Conservation (phyloP, 1,139 yeast genomes). For the Protomyces inundatus region DNA sequence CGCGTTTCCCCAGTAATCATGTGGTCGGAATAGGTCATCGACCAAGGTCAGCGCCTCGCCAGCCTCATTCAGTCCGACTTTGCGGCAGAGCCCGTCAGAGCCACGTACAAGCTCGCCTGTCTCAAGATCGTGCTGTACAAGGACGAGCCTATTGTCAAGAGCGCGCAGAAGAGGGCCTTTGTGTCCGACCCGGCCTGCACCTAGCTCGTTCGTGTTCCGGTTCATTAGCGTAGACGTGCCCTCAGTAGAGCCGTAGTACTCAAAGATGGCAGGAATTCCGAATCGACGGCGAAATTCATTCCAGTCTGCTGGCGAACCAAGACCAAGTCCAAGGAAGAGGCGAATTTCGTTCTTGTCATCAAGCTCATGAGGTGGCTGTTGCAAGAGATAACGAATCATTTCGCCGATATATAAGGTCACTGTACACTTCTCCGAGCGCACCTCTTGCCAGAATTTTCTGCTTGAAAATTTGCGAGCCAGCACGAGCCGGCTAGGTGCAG, state of each 20-base stretch:
- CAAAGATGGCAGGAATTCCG: constrained; percentile 70
- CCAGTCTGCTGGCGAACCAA: constrained; percentile 91
- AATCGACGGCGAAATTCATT: constrained; percentile 67
- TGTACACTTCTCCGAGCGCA: constrained; percentile 68
- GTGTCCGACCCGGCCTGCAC: constrained; percentile 82
- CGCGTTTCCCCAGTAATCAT: constrained; percentile 75
- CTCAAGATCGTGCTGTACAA: neutral
- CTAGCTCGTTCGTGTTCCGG: constrained; percentile 70
- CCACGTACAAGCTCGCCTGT: neutral
- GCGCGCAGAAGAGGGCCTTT: constrained; percentile 62
- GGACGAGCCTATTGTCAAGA: neutral
- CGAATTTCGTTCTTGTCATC: constrained; percentile 61
- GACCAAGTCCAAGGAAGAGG: constrained; percentile 53
- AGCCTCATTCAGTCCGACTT: neutral
- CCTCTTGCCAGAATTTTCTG: constrained; percentile 50
- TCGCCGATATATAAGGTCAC: constrained; percentile 82
- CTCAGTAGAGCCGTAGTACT: constrained; percentile 91
- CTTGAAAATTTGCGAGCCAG: neutral
- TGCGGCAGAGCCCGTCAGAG: neutral
- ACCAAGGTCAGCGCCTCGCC: neutral
- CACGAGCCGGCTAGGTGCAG: constrained; percentile 48
- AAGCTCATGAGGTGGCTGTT: constrained; percentile 61
- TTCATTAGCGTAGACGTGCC: constrained; percentile 84
- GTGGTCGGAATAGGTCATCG: constrained; percentile 44
- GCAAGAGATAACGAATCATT: constrained; percentile 72